These are phyloP conservation scores for Apiospora arundinis DNA, from an alignment of 2,329 filamentous ascomycete species.

Conservation along the genomic window DNA sequence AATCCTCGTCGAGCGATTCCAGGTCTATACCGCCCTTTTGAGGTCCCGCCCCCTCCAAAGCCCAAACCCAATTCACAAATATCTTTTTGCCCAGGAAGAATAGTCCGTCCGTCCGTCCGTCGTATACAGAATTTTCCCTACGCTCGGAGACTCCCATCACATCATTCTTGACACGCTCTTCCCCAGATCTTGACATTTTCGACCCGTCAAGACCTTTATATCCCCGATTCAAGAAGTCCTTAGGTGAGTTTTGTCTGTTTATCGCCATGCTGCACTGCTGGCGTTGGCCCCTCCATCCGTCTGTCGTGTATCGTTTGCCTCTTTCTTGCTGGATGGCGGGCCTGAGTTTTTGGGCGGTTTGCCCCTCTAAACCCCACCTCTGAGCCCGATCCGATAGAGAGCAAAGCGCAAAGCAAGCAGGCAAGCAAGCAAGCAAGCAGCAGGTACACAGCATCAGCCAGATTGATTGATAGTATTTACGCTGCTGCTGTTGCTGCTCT, in stretches of 20 bases:
- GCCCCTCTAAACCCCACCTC: conserved; percentile 18
- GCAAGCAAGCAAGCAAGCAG: conserved; percentile 7
- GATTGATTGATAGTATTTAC: conserved; percentile 1
- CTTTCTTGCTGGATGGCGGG: neutral
- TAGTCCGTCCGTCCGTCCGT: conserved; percentile 12
- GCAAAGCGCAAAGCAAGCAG: neutral
- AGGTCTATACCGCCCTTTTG: conserved; percentile 18
- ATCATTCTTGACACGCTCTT: neutral
- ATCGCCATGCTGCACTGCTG: neutral
- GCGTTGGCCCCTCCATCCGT: neutral
- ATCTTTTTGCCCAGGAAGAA: conserved; percentile 17
- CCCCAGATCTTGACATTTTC: conserved; percentile 16
- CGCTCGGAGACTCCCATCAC: conserved; percentile 12
- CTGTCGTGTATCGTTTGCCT: conserved; percentile 10
- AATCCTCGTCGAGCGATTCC: neutral
- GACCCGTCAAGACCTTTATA: neutral
- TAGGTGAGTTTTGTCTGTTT: conserved; percentile 8
- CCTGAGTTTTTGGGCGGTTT: conserved; percentile 9
- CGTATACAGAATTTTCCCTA: conserved; percentile 17
- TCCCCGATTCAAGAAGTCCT: neutral
- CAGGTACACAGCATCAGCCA: neutral
- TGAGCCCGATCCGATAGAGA: conserved; percentile 18
- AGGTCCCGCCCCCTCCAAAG: conserved; percentile 3
- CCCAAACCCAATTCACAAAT: conserved; percentile 19
- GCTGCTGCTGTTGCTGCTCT: neutral